Base-by-base conservation (phyloP, 306 rosid genomes). In the Vigna hirtella region DNA sequence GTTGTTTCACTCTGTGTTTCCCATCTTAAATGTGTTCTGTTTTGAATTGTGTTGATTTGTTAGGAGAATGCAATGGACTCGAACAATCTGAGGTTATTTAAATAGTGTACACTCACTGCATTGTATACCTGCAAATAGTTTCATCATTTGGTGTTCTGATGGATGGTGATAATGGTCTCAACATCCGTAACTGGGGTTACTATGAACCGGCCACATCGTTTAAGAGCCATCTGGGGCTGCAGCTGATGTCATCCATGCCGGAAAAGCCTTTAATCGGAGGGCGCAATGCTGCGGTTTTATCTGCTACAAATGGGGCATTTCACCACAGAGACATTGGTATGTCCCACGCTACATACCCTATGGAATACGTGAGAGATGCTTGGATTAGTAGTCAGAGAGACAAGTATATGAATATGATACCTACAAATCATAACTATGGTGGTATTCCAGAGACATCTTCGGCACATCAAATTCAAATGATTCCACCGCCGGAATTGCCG, bases 151-250 rank as follows among this genome's bases (percentile, higher is more conserved):
- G 72, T 78, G 65, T 85, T 89, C 85, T 83, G 58, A 95, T 95
- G 99, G 99, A 95, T 77, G 96, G 87, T 43, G 89, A 93, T 79
- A 96, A 95, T 85, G 88, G 92, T 14, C 89, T 93, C 85, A 89
- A 91, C 85, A 95, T 91, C 77, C 92, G 93, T 68, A 91, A 93
- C 65, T 95, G 99, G 99, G 97, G 97, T 78, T 95, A 89, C 89
- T 92, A 93, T 85, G 99, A 92, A 81, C 93, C 98, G 3, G 70
- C 87, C 0, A 18, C 88, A 0, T 82, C 97, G 28, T 87, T 82
- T 63, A 92, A 93, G 85, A 89, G 87, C 47, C 97, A 93, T 66
- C 89, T 93, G 40, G 96, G 99, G 56, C 89, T 95, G 70, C 97
- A 89, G 85, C 96, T 95, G 81, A 93, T 95, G 97, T 85, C 99